These are phyloP conservation scores for Cystobasidiopsis lactophilus DNA, from an alignment of 768 basidiomycete species.

Conservation along the genomic window DNA sequence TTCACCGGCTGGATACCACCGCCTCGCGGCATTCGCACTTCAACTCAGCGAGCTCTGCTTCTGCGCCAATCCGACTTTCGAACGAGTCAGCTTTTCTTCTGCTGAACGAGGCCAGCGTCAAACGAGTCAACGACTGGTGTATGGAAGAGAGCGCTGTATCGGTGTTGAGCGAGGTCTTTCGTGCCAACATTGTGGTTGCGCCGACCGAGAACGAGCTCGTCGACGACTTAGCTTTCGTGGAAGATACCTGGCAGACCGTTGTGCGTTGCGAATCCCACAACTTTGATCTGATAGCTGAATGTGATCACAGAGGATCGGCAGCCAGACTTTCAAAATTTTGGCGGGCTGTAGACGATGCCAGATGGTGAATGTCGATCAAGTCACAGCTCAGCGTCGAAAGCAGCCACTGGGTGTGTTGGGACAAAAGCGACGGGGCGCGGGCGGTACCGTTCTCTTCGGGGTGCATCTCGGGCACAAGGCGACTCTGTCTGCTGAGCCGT, in stretches of 20 bases:
- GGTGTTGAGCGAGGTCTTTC: constrained; percentile 11
- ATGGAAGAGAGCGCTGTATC: background rate
- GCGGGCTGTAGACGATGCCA: background rate
- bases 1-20: constrained; percentile 6
- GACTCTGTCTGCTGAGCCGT: too few relatives aligned
- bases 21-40: constrained; percentile 11
- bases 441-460: background rate
- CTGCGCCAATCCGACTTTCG: constrained; percentile 12
- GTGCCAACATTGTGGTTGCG: constrained; percentile 17
- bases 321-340: background rate
- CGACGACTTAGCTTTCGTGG: background rate
- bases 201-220: background rate
- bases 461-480: background rate
- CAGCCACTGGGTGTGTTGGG: background rate
- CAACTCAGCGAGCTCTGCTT: background rate
- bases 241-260: background rate
- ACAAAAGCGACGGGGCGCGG: background rate
- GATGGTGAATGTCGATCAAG: constrained; percentile 1
- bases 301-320: background rate
- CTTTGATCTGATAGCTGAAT: too few relatives aligned
- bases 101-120: constrained; percentile 13
- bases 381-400: background rate
- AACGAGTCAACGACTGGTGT: constrained; percentile 11
- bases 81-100: constrained; percentile 20
- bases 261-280: background rate